Conservation (phyloP, 176 grass and related monocot genomes). For the Poa pratensis region DNA sequence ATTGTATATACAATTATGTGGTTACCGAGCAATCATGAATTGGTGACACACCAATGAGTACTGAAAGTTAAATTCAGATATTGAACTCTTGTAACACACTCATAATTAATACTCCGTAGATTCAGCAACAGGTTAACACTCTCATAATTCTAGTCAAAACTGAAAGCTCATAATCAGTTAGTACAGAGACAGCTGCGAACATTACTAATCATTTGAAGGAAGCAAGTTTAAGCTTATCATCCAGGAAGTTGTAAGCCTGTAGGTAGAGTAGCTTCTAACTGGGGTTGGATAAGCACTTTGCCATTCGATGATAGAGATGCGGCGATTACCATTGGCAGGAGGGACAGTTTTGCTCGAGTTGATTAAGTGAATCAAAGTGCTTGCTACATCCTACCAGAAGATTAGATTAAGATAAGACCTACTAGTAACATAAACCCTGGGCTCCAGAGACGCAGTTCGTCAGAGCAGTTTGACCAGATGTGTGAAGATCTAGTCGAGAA, state of each 20-base stretch:
- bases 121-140: neutral
- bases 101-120: neutral
- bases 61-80: neutral
- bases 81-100: neutral
- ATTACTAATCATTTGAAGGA: neutral
- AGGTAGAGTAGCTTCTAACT: neutral
- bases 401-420: neutral
- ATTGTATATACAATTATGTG: neutral
- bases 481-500: neutral
- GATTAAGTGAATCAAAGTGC: neutral
- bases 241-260: neutral
- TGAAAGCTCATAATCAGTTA: neutral
- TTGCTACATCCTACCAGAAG: neutral
- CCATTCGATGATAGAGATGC: neutral
- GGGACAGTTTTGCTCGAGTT: neutral
- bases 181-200: neutral
- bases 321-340: neutral
- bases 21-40: neutral
- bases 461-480: neutral
- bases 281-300: slow-evolving; percentile 2
- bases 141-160: neutral
- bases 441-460: neutral
- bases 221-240: neutral
- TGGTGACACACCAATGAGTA: neutral
- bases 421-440: neutral